phyloP scores from a whole-genome alignment of 73 alveolate species.

The Tetrahymena thermophila region DNA sequence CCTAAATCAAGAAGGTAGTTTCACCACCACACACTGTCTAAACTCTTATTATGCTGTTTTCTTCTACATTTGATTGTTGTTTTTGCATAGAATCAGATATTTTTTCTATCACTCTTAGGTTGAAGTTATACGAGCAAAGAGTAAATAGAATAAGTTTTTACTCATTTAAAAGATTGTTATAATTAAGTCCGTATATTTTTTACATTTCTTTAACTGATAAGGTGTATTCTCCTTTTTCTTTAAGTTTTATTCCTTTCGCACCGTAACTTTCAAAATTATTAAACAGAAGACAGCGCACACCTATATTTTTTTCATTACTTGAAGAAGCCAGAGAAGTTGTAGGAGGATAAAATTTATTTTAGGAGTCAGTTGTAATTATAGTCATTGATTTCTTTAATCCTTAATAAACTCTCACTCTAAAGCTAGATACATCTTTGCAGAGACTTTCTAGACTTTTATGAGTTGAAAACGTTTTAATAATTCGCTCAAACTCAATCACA shows the following conservation, averaged over 20 bases:
- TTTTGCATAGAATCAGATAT: neutral
- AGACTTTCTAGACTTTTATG: neutral
- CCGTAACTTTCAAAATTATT: neutral
- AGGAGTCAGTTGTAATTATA: neutral
- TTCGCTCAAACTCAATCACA: neutral
- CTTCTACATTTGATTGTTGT: neutral
- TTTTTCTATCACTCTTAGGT: neutral
- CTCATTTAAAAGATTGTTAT: neutral
- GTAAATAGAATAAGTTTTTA: neutral
- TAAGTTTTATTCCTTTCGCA: neutral
- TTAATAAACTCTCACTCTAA: neutral
- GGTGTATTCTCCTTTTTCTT: neutral
- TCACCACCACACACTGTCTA: neutral
- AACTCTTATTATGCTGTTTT: neutral
- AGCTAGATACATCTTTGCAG: neutral
- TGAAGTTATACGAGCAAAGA: neutral
- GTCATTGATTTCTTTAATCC: neutral
- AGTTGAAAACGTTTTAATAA: neutral
- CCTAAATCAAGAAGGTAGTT: neutral
- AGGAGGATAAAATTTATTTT: neutral
- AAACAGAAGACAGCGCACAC: neutral
- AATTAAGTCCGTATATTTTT: neutral
- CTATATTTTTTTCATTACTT: neutral
- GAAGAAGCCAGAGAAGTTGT: neutral
- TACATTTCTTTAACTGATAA: neutral